Evolutionary conservation across 768 basidiomycete genomes (phyloP).

Genomic region (Piloderma croceum): DNA sequence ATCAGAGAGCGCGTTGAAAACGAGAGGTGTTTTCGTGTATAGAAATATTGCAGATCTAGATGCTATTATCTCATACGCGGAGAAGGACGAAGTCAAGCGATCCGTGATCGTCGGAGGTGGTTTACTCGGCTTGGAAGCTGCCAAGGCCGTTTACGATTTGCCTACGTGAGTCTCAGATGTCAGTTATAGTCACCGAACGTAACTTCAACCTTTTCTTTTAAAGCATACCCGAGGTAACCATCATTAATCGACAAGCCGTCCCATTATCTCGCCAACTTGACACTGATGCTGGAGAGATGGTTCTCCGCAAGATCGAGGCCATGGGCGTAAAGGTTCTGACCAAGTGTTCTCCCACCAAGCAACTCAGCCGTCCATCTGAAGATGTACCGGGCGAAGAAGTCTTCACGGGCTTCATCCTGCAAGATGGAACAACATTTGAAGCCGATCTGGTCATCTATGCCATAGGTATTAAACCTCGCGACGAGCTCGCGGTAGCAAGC

Average conservation of each 20-base stretch:
- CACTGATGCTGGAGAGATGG: constrained; percentile 53
- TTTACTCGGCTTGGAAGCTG: constrained; percentile 67
- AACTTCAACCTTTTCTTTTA: constrained; percentile 8
- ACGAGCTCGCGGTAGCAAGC: constrained; percentile 52
- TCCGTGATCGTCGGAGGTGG: constrained; percentile 66
- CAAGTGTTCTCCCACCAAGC: constrained; percentile 29
- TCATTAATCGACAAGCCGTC: constrained; percentile 46
- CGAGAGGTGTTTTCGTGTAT: constrained; percentile 64
- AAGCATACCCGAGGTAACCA: constrained; percentile 42
- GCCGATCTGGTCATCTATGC: constrained; percentile 60
- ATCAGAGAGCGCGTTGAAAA: constrained; percentile 29
- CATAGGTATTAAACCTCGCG: constrained; percentile 66
- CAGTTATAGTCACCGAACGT: background rate
- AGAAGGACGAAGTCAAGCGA: constrained; percentile 37
- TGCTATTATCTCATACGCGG: constrained; percentile 54
- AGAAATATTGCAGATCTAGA: constrained; percentile 67
- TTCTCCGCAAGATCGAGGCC: constrained; percentile 50
- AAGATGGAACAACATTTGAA: constrained; percentile 39
- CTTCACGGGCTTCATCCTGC: constrained; percentile 46
- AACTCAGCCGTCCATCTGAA: constrained; percentile 20
- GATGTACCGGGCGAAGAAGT: constrained; percentile 22
- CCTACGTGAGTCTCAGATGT: constrained; percentile 21
- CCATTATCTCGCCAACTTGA: constrained; percentile 58
- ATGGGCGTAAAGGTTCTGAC: constrained; percentile 56
- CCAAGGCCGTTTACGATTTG: constrained; percentile 65